A percentile compares a stretch with the other conserved stretches of the same genome.
Conservation (phyloP, 768 basidiomycete species). For the Pleurotus citrinopileatus region DNA sequence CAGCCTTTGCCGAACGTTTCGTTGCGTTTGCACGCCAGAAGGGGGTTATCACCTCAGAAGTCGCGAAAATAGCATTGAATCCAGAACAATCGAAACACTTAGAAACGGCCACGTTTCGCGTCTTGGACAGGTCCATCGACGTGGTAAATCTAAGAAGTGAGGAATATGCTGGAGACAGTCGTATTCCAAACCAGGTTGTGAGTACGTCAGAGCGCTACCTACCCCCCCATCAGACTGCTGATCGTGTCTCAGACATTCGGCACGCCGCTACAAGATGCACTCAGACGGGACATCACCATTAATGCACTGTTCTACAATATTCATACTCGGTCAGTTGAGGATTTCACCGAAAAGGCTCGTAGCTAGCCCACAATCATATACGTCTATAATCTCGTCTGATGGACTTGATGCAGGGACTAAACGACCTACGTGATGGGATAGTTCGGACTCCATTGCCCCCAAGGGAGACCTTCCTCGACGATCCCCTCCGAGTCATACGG, state of each 20-base stretch:
- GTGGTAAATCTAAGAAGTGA: conserved; percentile 93
- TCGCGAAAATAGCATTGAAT: conserved; percentile 87
- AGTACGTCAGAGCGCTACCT: conserved; percentile 23
- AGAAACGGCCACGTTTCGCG: conserved; percentile 85
- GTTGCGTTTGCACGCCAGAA: conserved; percentile 55
- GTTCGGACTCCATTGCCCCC: conserved; percentile 91
- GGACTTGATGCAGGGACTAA: conserved; percentile 57
- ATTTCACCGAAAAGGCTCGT: conserved; percentile 73
- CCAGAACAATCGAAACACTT: conserved; percentile 98
- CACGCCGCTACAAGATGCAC: conserved; percentile 87
- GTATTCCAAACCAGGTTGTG: conserved; percentile 88
- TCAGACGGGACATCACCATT: conserved; percentile 90
- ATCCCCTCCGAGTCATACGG: conserved; percentile 89
- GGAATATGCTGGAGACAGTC: conserved; percentile 81
- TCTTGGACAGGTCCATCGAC: conserved; percentile 84
- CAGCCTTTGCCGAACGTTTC: conserved; percentile 81
- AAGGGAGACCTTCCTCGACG: conserved; percentile 85
- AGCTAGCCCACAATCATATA: neutral
- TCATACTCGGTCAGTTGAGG: conserved; percentile 81
- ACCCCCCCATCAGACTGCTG: neutral
- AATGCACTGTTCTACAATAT: conserved; percentile 97
- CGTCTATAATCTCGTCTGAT: neutral
- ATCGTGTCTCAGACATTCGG: conserved; percentile 68
- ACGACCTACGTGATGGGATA: conserved; percentile 75
- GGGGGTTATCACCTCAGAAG: conserved; percentile 50